These are phyloP conservation scores for Picea sitchensis DNA, from an alignment of 75 land plant genomes.

Conservation along the genomic window DNA sequence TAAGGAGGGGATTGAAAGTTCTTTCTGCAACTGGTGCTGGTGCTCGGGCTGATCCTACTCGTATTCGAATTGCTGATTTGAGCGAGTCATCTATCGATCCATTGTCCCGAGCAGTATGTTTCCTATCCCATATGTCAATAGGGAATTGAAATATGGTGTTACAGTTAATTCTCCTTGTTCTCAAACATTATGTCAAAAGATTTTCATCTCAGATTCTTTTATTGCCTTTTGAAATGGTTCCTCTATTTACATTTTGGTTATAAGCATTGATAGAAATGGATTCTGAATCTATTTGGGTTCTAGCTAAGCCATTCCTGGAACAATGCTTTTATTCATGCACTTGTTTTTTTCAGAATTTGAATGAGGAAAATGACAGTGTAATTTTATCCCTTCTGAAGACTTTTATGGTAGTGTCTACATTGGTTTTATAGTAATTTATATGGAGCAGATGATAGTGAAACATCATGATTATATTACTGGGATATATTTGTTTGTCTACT, in stretches of 20 bases:
- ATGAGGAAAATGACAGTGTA: background rate
- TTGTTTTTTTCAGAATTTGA: background rate
- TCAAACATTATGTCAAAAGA: background rate
- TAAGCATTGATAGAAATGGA: background rate
- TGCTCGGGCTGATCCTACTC: conserved; percentile 97
- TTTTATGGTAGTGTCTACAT: too few relatives aligned
- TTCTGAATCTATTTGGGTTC: background rate
- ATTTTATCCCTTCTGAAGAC: too few relatives aligned
- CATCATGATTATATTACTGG: too few relatives aligned
- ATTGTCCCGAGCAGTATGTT: conserved; percentile 86
- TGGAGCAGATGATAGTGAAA: too few relatives aligned
- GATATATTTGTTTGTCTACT: too few relatives aligned
- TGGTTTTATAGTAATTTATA: too few relatives aligned
- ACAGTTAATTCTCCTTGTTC: background rate
- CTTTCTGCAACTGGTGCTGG: conserved; percentile 98
- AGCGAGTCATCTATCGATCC: conserved; percentile 93
- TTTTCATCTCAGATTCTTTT: background rate
- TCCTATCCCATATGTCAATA: background rate
- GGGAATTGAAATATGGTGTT: background rate
- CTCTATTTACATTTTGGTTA: background rate
- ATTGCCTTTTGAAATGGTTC: conserved; percentile 1
- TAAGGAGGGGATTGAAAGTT: conserved; percentile 74
- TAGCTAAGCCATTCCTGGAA: background rate
- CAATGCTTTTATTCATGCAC: background rate
- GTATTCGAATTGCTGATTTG: conserved; percentile 90